Conservation (phyloP, 2,329 filamentous ascomycete species). For the Botryotinia narcissicola region DNA sequence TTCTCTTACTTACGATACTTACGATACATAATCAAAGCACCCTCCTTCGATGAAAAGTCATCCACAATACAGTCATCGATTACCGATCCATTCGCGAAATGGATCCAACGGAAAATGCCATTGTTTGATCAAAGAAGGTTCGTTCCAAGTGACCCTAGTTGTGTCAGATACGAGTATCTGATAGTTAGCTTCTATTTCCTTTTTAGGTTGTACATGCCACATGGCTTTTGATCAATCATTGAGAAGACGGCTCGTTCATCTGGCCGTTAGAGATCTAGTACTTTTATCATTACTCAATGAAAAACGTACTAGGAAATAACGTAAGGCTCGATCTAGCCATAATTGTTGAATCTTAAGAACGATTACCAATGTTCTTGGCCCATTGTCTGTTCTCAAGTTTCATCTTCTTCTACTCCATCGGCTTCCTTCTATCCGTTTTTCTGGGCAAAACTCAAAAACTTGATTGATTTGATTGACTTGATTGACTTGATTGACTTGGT, state of each 20-base stretch:
- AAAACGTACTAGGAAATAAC: not conserved
- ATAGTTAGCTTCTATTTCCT: not conserved
- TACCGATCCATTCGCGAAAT: not conserved
- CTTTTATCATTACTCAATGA: not conserved
- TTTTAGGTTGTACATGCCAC: not conserved
- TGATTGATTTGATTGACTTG: not conserved
- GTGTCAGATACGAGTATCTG: not conserved
- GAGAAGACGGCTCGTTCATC: not conserved
- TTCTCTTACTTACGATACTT: not conserved
- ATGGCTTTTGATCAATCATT: not conserved
- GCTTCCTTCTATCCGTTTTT: slow-evolving; percentile 1
- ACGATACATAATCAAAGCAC: not conserved
- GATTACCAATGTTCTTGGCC: not conserved
- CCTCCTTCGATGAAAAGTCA: not conserved
- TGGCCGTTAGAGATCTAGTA: not conserved
- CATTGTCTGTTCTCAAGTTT: slow-evolving; percentile 17
- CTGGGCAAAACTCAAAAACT: not conserved
- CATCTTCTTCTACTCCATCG: slow-evolving; percentile 6
- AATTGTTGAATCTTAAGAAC: slow-evolving; percentile 3
- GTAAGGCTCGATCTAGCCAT: slow-evolving; percentile 4
- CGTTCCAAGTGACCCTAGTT: not conserved
- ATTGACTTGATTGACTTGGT: too few relatives aligned
- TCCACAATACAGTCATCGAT: not conserved
- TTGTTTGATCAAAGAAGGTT: not conserved
- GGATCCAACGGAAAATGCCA: not conserved